These are phyloP conservation scores for Achaetomiella virescens DNA, from an alignment of 495 filamentous ascomycete genomes.

Conservation along the genomic window DNA sequence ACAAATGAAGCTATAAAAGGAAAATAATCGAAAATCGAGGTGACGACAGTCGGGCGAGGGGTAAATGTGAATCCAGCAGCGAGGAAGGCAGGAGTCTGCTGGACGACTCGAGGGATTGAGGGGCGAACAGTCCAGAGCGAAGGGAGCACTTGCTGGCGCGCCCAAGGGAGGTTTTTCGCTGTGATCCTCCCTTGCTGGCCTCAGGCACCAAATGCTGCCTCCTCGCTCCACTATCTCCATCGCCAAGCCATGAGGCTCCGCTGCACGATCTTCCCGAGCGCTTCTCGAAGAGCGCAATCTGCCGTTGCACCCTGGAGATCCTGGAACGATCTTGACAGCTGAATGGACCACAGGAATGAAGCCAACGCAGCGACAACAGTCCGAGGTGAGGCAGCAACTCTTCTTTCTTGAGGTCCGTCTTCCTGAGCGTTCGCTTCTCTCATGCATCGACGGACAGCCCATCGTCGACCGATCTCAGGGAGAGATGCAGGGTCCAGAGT, in stretches of 20 bases:
- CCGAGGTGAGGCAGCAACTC: too few relatives aligned
- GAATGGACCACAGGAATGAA: too few relatives aligned
- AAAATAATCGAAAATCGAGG: conserved; percentile 3
- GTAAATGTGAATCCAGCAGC: conserved; percentile 22
- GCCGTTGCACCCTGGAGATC: too few relatives aligned
- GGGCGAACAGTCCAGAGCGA: background rate
- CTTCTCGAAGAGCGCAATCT: too few relatives aligned
- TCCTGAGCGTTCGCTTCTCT: too few relatives aligned
- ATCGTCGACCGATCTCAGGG: too few relatives aligned
- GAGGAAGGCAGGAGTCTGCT: conserved; percentile 22
- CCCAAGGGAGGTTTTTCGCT: conserved; percentile 3
- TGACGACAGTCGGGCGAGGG: conserved; percentile 1
- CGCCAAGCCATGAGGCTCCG: background rate
- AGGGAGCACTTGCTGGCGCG: background rate
- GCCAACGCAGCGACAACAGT: too few relatives aligned
- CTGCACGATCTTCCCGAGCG: too few relatives aligned
- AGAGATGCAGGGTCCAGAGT: background rate
- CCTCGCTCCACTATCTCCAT: background rate
- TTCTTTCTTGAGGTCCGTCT: too few relatives aligned
- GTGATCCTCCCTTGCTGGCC: background rate
- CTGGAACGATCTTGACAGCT: too few relatives aligned
- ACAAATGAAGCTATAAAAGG: conserved; percentile 1
- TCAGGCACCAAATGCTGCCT: background rate
- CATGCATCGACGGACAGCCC: too few relatives aligned
- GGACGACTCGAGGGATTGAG: conserved; percentile 8